Evolutionary conservation across 306 rosid species (phyloP), one percentile per base, ranked within the genome.

Genomic region (Medicago arabica): DNA sequence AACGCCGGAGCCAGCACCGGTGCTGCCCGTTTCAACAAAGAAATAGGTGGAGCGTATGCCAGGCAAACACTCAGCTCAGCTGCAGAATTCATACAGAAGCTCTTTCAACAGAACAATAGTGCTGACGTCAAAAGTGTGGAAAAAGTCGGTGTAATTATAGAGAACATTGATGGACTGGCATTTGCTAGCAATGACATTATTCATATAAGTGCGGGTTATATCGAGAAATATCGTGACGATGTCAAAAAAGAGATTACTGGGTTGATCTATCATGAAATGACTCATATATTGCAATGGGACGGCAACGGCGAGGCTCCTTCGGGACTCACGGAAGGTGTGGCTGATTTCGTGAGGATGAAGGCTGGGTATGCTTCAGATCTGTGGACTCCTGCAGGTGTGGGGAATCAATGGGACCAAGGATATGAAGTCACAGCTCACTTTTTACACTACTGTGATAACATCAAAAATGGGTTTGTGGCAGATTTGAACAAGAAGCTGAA

Each of bases 381-480:
- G 0, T 85, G 83, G 86, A 80, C 14, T 17, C 41, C 16, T 9
- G 54, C 83, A 0, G 85, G 86, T 40, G 1, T 50, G 0, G 88
- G 89, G 9, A 8, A 46, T 6, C 1, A 11, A 0, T 86, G 89
- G 92, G 75, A 74, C 16, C 66, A 84, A 40, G 85, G 92, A 0
- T 82, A 86, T 17, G 75, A 67, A 0, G 79, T 80, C 50, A 88
- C 89, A 0, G 83, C 88, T 9, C 18, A 75, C 2, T 86, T 88
- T 67, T 49, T 88, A 28, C 82, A 84, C 17, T 86, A 82, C 11
- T 84, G 83, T 40, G 62, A 87, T 9, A 44, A 50, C 0, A 46
- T 87, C 15, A 69, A 19, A 40, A 73, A 57, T 68, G 89, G 91
- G 6, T 87, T 88, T 60, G 89, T 87, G 41, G 87, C 83, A 4